Conservation (phyloP, 495 filamentous ascomycete species). For the Cenococcum geophilum region DNA sequence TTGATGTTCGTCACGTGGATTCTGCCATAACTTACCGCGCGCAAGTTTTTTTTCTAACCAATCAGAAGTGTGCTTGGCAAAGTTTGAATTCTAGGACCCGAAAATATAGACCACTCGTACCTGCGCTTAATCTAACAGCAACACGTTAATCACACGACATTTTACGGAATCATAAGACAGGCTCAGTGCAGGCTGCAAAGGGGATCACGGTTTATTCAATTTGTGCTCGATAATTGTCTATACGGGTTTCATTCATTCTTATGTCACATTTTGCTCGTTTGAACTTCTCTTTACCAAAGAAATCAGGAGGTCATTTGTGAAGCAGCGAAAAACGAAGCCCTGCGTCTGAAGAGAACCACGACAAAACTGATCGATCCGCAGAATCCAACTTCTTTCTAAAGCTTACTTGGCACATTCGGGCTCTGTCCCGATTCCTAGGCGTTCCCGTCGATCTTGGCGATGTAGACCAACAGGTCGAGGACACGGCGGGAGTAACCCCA, state of each 20-base stretch:
- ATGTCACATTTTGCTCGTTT: not conserved
- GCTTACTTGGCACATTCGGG: slow-evolving; percentile 14
- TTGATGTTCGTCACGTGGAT: no score
- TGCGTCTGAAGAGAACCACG: not conserved
- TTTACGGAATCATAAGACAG: no score
- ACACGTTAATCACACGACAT: no score
- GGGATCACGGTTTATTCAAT: not conserved
- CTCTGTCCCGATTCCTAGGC: slow-evolving; percentile 34
- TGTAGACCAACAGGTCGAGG: slow-evolving; percentile 88
- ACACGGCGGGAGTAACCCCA: slow-evolving; percentile 99
- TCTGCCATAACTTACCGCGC: no score
- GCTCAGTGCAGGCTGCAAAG: no score
- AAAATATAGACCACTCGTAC: no score
- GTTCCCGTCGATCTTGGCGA: slow-evolving; percentile 75
- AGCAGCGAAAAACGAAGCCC: not conserved
- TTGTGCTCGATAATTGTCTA: not conserved
- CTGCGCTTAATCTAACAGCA: not conserved
- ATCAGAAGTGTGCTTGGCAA: no score
- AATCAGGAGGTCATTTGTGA: not conserved
- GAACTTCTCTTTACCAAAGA: not conserved
- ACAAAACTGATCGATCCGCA: no score
- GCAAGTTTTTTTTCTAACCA: no score
- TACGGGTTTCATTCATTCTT: not conserved
- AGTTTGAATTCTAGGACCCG: no score
- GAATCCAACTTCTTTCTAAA: slow-evolving; percentile 7